Percentiles rank a stretch among this genome's conserved stretches.
Conservation (phyloP, 2,329 filamentous ascomycete genomes). For the Cryphonectria radicalis region DNA sequence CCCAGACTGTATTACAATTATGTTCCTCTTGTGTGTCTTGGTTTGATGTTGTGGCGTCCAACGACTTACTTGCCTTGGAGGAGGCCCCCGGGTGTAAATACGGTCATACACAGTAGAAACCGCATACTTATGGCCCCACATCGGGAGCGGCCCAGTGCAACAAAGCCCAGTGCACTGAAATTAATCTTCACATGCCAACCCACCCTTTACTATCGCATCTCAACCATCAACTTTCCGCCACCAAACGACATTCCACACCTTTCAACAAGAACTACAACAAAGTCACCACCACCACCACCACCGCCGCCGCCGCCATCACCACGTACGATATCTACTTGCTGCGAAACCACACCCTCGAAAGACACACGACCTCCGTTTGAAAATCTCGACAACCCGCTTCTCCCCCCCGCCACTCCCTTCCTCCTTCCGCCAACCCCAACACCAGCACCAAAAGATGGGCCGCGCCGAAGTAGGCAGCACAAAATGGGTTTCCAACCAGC, state of each 20-base stretch:
- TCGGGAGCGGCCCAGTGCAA: neutral
- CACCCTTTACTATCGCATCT: neutral
- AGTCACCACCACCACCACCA: neutral
- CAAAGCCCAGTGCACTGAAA: neutral
- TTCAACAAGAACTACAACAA: neutral
- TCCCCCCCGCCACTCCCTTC: slow-evolving; percentile 28
- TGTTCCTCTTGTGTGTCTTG: neutral
- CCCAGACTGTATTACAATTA: neutral
- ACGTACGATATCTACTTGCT: neutral
- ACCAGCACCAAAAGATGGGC: slow-evolving; percentile 65
- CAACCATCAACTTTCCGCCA: slow-evolving; percentile 5
- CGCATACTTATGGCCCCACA: neutral
- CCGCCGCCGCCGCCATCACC: no score
- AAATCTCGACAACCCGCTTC: neutral
- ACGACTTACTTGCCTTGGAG: neutral
- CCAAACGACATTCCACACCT: neutral
- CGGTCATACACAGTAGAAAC: neutral
- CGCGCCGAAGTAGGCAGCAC: slow-evolving; percentile 90
- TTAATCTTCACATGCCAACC: slow-evolving; percentile 14
- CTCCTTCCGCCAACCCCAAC: no score
- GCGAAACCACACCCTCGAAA: no score
- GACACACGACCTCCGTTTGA: neutral
- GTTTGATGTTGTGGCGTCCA: neutral
- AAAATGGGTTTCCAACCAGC: slow-evolving; percentile 89
- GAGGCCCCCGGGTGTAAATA: neutral